Percentiles rank a stretch among this genome's conserved stretches.
These are phyloP conservation scores for Fraxinus velutina DNA, from an alignment of 305 asterid genomes.

Conservation along the genomic window DNA sequence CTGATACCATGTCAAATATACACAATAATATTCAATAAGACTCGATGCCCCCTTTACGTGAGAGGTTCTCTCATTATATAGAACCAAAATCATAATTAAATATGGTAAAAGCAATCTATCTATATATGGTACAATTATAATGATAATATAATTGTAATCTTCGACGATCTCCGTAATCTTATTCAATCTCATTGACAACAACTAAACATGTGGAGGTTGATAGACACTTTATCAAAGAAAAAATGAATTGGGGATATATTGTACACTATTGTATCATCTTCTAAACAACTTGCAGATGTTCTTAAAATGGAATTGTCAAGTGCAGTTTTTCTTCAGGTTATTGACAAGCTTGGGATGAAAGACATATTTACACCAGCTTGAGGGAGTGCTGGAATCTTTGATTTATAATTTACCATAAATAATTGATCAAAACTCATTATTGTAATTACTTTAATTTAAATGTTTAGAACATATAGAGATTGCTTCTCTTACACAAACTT, in stretches of 20 bases:
- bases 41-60: too few species aligned
- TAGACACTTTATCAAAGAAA: background rate
- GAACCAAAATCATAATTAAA: too few species aligned
- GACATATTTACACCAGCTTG: background rate
- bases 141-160: too few species aligned
- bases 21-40: too few species aligned
- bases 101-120: too few species aligned
- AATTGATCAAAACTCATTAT: background rate
- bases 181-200: too few species aligned
- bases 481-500: slow-evolving; percentile 5
- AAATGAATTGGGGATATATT: background rate
- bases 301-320: background rate
- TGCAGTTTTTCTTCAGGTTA: background rate
- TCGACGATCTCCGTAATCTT: too few species aligned
- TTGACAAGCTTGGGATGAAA: background rate
- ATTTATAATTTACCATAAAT: background rate
- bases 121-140: too few species aligned
- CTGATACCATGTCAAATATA: too few species aligned
- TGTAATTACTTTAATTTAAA: background rate
- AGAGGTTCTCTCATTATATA: too few species aligned
- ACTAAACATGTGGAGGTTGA: background rate
- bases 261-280: background rate
- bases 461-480: slow-evolving; percentile 4
- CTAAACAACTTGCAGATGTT: background rate
- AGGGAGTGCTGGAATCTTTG: background rate